Conservation (phyloP, 352 stramenopile species). For the Phytophthora ohioensis region DNA sequence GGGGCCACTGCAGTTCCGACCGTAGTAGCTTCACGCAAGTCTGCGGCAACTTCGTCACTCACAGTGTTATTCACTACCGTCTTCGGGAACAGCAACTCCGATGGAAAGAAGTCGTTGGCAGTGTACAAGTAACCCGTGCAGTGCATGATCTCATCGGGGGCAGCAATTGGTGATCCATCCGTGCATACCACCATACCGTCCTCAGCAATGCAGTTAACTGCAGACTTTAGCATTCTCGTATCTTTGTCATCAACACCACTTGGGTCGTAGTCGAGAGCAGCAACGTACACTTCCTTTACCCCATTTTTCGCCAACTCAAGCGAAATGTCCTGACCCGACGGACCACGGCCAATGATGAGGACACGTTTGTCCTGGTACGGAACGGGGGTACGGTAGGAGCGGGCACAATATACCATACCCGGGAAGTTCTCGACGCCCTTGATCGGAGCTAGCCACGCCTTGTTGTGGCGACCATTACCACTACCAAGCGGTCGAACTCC, state of each 20-base stretch:
- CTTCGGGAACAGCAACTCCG: not conserved
- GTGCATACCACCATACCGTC: constrained; percentile 1
- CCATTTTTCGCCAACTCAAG: not conserved
- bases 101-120: not conserved
- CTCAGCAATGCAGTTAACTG: not conserved
- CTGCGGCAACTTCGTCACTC: not conserved
- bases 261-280: not conserved
- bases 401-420: not conserved
- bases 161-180: not conserved
- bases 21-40: not conserved
- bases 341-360: not conserved
- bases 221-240: not conserved
- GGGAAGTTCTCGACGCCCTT: not conserved
- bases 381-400: not conserved
- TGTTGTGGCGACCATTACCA: not conserved
- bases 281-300: constrained; percentile 1
- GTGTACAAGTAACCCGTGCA: constrained; percentile 2
- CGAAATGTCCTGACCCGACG: not conserved
- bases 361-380: not conserved
- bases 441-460: not conserved
- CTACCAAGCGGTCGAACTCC: not conserved
- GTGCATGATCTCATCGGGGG: not conserved
- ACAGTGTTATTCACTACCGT: not conserved
- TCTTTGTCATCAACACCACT: not conserved
- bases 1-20: not conserved